A percentile compares a stretch with the other conserved stretches of the same genome.
Conservation (phyloP, 2,329 filamentous ascomycete species). For the Fusarium sp. region DNA sequence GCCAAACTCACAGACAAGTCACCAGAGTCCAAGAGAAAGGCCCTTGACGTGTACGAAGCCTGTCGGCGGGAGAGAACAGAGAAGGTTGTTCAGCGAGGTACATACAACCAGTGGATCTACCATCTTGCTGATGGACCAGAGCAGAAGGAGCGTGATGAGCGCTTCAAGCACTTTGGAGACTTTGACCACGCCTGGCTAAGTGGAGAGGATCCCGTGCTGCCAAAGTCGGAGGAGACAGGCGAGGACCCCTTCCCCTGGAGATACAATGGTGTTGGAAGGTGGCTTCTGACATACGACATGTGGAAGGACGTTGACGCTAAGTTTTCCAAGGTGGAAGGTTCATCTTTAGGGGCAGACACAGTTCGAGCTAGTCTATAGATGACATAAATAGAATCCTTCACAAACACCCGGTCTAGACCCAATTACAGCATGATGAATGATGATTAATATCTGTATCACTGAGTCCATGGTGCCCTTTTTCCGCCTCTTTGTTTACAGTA, state of each 20-base stretch:
- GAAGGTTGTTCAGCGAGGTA: constrained; percentile 69
- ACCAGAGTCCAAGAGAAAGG: constrained; percentile 47
- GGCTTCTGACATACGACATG: constrained; percentile 55
- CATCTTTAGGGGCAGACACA: neutral
- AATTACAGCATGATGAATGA: neutral
- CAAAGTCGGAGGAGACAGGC: constrained; percentile 47
- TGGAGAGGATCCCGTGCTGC: constrained; percentile 35
- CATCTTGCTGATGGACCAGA: constrained; percentile 69
- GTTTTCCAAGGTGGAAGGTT: constrained; percentile 35
- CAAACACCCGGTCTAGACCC: neutral
- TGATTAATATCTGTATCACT: neutral
- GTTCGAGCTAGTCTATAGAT: constrained; percentile 23
- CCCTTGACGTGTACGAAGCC: constrained; percentile 64
- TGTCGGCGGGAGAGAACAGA: constrained; percentile 70
- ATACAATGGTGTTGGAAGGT: constrained; percentile 53
- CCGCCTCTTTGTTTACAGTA: neutral
- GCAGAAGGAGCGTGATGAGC: constrained; percentile 63
- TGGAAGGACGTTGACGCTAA: constrained; percentile 51
- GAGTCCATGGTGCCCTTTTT: neutral
- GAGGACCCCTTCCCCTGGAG: constrained; percentile 57
- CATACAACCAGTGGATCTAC: constrained; percentile 71
- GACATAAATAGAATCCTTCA: neutral
- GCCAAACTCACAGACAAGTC: constrained; percentile 57
- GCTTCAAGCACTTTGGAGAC: constrained; percentile 46
- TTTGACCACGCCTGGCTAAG: constrained; percentile 47